Evolutionary conservation across 176 grass and related monocot genomes (phyloP).

Genomic region (Elymus sibiricus): DNA sequence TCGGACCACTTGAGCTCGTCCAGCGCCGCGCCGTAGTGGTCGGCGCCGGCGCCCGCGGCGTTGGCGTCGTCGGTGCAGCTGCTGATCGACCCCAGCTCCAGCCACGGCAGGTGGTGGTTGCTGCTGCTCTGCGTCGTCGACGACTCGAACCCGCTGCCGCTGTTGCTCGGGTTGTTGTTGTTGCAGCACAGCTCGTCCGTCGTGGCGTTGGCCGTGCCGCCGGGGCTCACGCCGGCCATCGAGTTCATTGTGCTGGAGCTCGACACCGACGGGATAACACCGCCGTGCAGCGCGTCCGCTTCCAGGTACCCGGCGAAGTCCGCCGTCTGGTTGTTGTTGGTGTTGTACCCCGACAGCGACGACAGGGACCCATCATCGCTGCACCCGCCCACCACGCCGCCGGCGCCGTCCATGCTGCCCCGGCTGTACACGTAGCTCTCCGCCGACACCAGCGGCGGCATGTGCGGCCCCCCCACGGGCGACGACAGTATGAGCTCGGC

Average conservation of each 20-base stretch:
- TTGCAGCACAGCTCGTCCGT: constrained; percentile 30
- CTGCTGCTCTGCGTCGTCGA: not conserved
- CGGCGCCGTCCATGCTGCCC: not conserved
- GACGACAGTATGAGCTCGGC: constrained; percentile 46
- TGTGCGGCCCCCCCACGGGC: not conserved
- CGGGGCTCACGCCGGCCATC: constrained; percentile 46
- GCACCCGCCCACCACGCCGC: not conserved
- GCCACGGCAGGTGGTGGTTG: constrained; percentile 26
- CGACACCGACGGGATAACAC: constrained; percentile 33
- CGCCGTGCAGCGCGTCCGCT: not conserved
- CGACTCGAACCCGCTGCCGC: constrained; percentile 25
- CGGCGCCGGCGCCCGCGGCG: not conserved
- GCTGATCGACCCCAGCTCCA: constrained; percentile 39
- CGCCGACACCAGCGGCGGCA: not conserved
- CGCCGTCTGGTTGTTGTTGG: not conserved
- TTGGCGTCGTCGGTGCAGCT: not conserved
- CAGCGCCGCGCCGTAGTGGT: constrained; percentile 44
- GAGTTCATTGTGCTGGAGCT: constrained; percentile 52
- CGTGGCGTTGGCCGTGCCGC: not conserved
- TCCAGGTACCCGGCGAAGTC: constrained; percentile 33
- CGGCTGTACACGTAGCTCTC: constrained; percentile 41
- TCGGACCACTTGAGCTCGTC: constrained; percentile 67
- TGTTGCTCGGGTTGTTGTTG: constrained; percentile 14
- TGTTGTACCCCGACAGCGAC: constrained; percentile 30
- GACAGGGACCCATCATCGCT: constrained; percentile 27